Evolutionary conservation across 768 basidiomycete species (phyloP), one percentile per base, ranked within the genome.

Genomic region (Auricularia auricula-judae): DNA sequence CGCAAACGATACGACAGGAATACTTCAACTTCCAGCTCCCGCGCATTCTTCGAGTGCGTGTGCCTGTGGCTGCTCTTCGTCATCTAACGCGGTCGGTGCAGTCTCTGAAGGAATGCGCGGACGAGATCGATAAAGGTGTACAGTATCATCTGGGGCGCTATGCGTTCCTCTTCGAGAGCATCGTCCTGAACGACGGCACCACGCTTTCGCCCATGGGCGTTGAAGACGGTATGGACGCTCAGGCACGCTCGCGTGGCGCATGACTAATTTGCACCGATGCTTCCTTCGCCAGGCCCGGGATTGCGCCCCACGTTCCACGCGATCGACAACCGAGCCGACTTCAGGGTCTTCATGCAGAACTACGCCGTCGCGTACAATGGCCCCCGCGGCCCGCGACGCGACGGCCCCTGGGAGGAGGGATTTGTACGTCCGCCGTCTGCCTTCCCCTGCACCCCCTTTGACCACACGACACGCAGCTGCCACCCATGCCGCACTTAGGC

Each of bases 11-110:
- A 77, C 83, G 95, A 66, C 95, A 98, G 74, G 97, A 99, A 72
- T 98, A 98, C 74, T 99, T 97, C 76, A 96, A 98, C 74, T 90
- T 96, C 71, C 96, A 98, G 71, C 77, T 98, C 47, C 97, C 97
- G 63, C 88, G 93, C 68, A 91, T 98, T 65, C 76, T 99, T 44
- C 83, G 97, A 62, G 94, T 95, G 72, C 72, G 90, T 81, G 36
- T 56, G 42, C n/a, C 36, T 8, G n/a, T 39, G 63, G 36, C 44
- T 54, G 56, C 11, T 44, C 12, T 5, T 58, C 23, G 35, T 39
- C 35, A 33, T 54, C 65, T 23, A 42, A 62, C 36, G 53, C 29
- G 29, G 29, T 16, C 62, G 10, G 23, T 53, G 67, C 70, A 93
- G 92, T 83, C 90, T 23, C 78, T 99, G 65, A 98, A 98, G 74